These are phyloP conservation scores for Aspergillus campestris DNA, from an alignment of 495 filamentous ascomycete genomes.

Conservation along the genomic window DNA sequence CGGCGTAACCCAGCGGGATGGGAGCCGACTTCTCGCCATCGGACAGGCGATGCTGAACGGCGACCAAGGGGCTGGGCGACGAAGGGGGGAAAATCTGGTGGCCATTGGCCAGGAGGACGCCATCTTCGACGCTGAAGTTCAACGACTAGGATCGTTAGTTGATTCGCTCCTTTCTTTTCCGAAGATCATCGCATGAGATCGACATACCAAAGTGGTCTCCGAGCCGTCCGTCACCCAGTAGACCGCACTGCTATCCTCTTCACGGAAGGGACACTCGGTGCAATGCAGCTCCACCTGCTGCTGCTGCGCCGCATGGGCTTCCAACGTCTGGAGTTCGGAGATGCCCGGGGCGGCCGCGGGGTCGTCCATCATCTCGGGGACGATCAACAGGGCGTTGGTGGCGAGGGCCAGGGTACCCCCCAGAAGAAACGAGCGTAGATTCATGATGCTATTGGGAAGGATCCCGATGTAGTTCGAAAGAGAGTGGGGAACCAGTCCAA, in stretches of 20 bases:
- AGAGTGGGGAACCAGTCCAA: too few species aligned
- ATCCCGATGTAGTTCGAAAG: too few species aligned
- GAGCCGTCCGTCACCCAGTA: constrained; percentile 28
- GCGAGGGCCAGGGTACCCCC: constrained; percentile 34
- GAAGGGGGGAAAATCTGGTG: constrained; percentile 42
- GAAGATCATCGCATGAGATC: constrained; percentile 5
- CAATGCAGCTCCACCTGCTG: constrained; percentile 34
- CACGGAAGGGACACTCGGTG: constrained; percentile 39
- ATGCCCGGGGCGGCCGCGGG: constrained; percentile 18
- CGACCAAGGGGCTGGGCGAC: constrained; percentile 25
- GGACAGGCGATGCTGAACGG: constrained; percentile 24
- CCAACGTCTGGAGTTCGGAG: constrained; percentile 18
- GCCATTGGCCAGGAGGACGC: constrained; percentile 38
- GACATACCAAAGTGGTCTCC: constrained; percentile 31
- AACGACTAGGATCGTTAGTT: constrained; percentile 19
- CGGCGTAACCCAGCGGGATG: constrained; percentile 33
- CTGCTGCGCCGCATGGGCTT: constrained; percentile 21
- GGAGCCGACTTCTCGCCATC: constrained; percentile 30
- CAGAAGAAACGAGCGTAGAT: constrained; percentile 33
- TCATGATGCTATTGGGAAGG: constrained; percentile 22
- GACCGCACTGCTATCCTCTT: constrained; percentile 22
- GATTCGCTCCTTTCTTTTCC: constrained; percentile 5
- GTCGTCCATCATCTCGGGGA: constrained; percentile 31
- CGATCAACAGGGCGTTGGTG: constrained; percentile 40
- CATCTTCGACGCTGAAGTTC: constrained; percentile 35